Evolutionary conservation across 306 rosid genomes (phyloP).

Genomic region (Dryas drummondii): DNA sequence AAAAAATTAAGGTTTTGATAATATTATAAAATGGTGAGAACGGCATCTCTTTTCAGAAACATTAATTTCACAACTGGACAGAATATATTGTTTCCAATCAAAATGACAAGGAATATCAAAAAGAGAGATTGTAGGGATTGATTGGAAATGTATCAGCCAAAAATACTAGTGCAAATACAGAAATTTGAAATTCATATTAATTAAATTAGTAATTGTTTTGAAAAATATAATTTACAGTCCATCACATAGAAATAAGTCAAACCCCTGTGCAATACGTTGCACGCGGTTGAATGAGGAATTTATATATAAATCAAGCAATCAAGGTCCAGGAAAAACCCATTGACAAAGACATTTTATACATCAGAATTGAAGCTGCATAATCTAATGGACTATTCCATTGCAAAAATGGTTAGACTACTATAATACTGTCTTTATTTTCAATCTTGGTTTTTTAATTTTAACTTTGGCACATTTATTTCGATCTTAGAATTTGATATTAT

Average conservation of each 20-base stretch:
- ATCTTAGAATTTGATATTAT: not conserved
- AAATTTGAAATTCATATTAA: not conserved
- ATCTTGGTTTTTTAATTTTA: not conserved
- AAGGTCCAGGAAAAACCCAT: not conserved
- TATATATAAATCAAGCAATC: not conserved
- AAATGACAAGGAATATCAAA: not conserved
- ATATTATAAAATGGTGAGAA: too few species aligned
- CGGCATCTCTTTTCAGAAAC: too few species aligned
- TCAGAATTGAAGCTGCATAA: not conserved
- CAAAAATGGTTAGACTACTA: conserved; percentile 43
- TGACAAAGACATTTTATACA: not conserved
- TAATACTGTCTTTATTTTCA: not conserved
- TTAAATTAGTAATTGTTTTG: not conserved
- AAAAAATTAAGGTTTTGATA: too few species aligned
- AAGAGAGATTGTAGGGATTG: not conserved
- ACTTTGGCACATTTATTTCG: not conserved
- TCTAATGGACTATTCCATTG: conserved; percentile 36
- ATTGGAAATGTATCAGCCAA: not conserved
- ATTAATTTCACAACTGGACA: conserved; percentile 1
- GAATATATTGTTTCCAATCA: not conserved
- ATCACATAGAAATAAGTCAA: not conserved
- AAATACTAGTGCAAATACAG: not conserved
- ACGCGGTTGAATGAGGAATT: too few species aligned
- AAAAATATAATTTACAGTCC: not conserved
- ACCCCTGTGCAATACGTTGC: too few species aligned